A percentile compares a stretch with the other conserved stretches of the same genome.
Conservation (phyloP, 2,329 filamentous ascomycete genomes). For the Endothia cerciana region DNA sequence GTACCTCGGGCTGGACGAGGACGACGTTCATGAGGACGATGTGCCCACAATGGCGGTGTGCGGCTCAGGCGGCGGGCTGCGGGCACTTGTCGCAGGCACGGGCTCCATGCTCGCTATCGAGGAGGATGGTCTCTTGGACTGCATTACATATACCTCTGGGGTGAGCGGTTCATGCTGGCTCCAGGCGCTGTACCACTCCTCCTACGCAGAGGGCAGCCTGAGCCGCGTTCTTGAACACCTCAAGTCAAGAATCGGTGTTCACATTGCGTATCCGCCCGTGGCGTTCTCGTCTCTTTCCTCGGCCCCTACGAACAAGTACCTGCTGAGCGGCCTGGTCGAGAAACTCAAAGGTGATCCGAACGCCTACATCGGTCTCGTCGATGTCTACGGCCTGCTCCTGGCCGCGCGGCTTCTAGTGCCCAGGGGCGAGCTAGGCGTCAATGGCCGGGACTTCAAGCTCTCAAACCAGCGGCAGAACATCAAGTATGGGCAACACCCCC, state of each 20-base stretch:
- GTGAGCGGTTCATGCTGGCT: slow-evolving; percentile 98
- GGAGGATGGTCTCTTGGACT: slow-evolving; percentile 89
- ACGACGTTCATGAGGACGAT: slow-evolving; percentile 88
- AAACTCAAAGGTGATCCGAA: slow-evolving; percentile 82
- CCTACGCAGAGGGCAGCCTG: slow-evolving; percentile 71
- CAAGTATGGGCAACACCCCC: slow-evolving; percentile 76
- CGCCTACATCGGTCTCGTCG: slow-evolving; percentile 86
- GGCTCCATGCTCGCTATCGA: slow-evolving; percentile 84
- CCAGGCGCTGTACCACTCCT: slow-evolving; percentile 84
- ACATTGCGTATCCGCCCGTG: slow-evolving; percentile 90
- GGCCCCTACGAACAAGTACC: slow-evolving; percentile 89
- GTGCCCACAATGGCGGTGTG: slow-evolving; percentile 93
- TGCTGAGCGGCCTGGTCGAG: slow-evolving; percentile 87
- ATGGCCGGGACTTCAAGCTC: slow-evolving; percentile 82
- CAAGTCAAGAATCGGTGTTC: slow-evolving; percentile 80
- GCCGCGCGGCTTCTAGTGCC: slow-evolving; percentile 85
- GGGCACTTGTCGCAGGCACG: slow-evolving; percentile 87
- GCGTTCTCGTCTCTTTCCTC: slow-evolving; percentile 82
- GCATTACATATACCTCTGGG: slow-evolving; percentile 90
- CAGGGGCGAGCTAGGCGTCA: slow-evolving; percentile 77
- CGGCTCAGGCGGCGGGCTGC: slow-evolving; percentile 87
- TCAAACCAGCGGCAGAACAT: slow-evolving; percentile 83
- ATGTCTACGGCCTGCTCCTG: slow-evolving; percentile 86
- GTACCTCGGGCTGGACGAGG: slow-evolving; percentile 78
- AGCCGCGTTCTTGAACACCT: slow-evolving; percentile 78